Base-by-base conservation (phyloP, 176 grass and related monocot species). In the Poa pratensis region DNA sequence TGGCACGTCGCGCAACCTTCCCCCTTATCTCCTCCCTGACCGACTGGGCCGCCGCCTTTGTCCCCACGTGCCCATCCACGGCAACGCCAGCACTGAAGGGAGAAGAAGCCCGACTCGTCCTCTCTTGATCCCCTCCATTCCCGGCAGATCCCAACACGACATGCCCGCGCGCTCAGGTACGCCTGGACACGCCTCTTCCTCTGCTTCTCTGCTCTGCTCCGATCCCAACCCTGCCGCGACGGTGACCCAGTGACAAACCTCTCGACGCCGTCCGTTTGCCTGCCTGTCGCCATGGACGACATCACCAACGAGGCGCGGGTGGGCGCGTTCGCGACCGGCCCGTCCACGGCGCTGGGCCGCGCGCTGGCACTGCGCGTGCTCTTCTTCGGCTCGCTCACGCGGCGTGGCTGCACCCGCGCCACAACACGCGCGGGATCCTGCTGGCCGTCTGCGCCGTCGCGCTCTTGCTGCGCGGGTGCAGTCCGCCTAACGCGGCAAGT, bases 401-500 rank as follows among this genome's bases (percentile, higher is more conserved):
- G 19, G 87, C 84, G 19, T 94, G 89, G 89, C 89, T 97, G 75
- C 87, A 94, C 76, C 94, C 94, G 62, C 82, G 87, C 22, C 82
- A 88, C 77, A 94, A 97, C 80, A 88, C 91, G 43, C 90, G 81
- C 45, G 94, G 94, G 59, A 97, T 97, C 87, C 92, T 97, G 49
- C 82, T 90, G 5, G 84, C 90, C 39, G 92, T 97, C 62, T 90
- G 87, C 83, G 87, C 91, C 57, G 83, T 91, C 24, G 94, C 92
- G 17, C 91, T 97, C 73, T 87, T 91, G 80, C 89, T 93, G 55
- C 86, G 92, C 85, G 89, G 46, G 91, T 94, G 55, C 87, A 90
- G 77, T 95, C 93, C 50, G 95, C 91, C 32, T 93, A 95, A 89
- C 89, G 91, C 32, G 88, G 95, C 65, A 98, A 93, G 88, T 98